Evolutionary conservation across 768 basidiomycete genomes (phyloP), one percentile per base, ranked within the genome.

Genomic region (Mrakia blollopis): DNA sequence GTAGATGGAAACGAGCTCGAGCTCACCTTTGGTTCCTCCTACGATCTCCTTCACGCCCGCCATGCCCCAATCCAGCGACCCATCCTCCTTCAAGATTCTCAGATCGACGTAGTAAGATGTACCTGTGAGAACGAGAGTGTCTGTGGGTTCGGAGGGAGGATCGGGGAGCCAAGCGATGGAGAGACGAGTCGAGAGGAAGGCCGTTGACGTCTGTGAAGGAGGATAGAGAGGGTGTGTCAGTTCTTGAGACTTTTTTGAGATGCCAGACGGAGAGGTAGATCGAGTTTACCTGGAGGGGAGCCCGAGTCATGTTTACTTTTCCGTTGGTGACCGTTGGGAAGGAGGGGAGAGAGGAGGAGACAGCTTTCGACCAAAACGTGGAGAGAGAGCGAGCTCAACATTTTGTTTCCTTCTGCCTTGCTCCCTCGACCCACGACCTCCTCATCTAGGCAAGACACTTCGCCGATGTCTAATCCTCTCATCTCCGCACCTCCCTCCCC

Each of bases 31-130:
- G 4, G 28, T 54, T 35, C 68, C 39, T 72, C 71, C 50, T n/a
- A 23, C 30, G 9, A 67, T 23, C 69, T 23, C 60, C 52, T 77
- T 80, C 39, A 57, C 65, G 11, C 80, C 80, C 4, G 79, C 78
- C 30, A 78, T 78, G 8, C 78, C 80, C 80, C 80, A 80, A 18
- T 32, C 61, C 13, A 79, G 39, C 11, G 39, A 32, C 11, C 57
- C 60, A 3, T 47, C 72, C 21, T 32, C 32, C 25, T 71, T 77
- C 44, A 57, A 35, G 69, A 74, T 28, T 7, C 80, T 77, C 9
- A 80, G 52, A 39, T 80, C 80, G 75, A 80, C 41, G 61, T 77
- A 80, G 69, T 61, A 72, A 44, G 73, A 68, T 4, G 63, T 54
- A 0, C 79, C 77, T 3, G 72, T 69, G 28, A 80, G 32, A 18